Evolutionary conservation across 2,329 filamentous ascomycete species (phyloP), one percentile per base, ranked within the genome.

Genomic region (Hypomyces rosellus): DNA sequence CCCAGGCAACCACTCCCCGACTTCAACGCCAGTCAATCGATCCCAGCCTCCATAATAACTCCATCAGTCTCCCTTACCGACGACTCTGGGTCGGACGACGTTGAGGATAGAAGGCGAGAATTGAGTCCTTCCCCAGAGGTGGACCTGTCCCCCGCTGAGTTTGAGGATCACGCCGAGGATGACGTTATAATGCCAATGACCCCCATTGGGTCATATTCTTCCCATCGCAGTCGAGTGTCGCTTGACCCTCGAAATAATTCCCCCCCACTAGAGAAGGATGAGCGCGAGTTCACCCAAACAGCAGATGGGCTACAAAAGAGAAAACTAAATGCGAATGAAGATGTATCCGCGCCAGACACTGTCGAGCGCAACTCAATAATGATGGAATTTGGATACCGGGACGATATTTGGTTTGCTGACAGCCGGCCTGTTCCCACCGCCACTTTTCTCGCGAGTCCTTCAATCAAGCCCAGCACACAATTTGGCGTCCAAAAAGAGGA

Each of bases 241-340:
- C 63, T 68, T 61, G 63, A 70, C 58, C 61, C 66, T 53, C 83
- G 88, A 53, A 86, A 85, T n/a, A 83, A 86, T 20, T 93, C 89
- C 56, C 91, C 92, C 46, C 89, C 90, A 14, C 76, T 97, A 36
- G 92, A 97, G 71, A 89, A 88, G 61, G 92, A 97, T 60, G 92
- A 97, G 74, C 88, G 87, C 63, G 93, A 97, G 69, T 99, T 99
- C 64, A 96, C 92, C 6, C 89, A 95, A 70, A 97, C 91, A 1
- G 93, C 93, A 14, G 88, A 89, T 58, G 89, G 86, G 45, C 80
- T 97, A 60, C 88, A 82, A 61, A 83, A 81, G 65, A 74, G 79
- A 54, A 85, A 84, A 61, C 71, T 83, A 18, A 75, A 67, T 41
- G 74, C 83, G 20, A 75, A 67, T 41, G 74, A 76, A 25, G 72